Percentiles rank a stretch among this genome's conserved stretches.
Conservation (phyloP, 768 basidiomycete genomes). For the Boletellus sp. region DNA sequence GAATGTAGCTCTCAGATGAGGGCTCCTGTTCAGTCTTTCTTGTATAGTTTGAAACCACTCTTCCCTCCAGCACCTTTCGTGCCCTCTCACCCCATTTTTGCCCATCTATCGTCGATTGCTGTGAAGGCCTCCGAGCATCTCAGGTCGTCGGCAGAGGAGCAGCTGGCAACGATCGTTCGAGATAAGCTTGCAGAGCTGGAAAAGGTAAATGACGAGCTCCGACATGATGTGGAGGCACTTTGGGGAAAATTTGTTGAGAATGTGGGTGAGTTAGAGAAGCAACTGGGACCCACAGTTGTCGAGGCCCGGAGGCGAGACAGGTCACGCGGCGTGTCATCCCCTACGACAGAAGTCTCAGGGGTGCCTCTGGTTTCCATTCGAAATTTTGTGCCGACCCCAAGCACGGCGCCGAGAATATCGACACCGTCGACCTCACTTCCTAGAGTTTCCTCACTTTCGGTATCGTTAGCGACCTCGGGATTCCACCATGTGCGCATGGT, state of each 20-base stretch:
- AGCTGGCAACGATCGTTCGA: slow-evolving; percentile 50
- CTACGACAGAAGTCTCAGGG: slow-evolving; percentile 25
- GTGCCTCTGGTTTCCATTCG: slow-evolving; percentile 41
- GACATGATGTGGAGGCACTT: slow-evolving; percentile 54
- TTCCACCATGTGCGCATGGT: slow-evolving; percentile 51
- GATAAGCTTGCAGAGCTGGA: slow-evolving; percentile 56
- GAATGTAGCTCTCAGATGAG: slow-evolving; percentile 21
- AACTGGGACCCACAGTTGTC: slow-evolving; percentile 21
- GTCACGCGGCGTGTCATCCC: slow-evolving; percentile 17
- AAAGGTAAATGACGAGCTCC: slow-evolving; percentile 49
- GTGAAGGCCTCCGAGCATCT: slow-evolving; percentile 49
- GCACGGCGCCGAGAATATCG: slow-evolving; percentile 34
- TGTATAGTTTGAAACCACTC: slow-evolving; percentile 55
- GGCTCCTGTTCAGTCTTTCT: slow-evolving; percentile 32
- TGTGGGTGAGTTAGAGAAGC: slow-evolving; percentile 42
- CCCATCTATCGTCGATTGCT: slow-evolving; percentile 60
- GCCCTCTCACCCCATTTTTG: slow-evolving; percentile 68
- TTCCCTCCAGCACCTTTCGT: slow-evolving; percentile 77
- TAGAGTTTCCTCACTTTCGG: slow-evolving; percentile 61
- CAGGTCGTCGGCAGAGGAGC: slow-evolving; percentile 55
- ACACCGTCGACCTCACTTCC: slow-evolving; percentile 37
- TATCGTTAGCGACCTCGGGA: slow-evolving; percentile 58
- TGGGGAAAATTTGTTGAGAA: slow-evolving; percentile 59
- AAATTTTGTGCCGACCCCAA: slow-evolving; percentile 53
- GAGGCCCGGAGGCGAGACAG: slow-evolving; percentile 21